Evolutionary conservation across 1,284 basidiomycete species (phyloP).

Genomic region (Rugosomyces carneus): DNA sequence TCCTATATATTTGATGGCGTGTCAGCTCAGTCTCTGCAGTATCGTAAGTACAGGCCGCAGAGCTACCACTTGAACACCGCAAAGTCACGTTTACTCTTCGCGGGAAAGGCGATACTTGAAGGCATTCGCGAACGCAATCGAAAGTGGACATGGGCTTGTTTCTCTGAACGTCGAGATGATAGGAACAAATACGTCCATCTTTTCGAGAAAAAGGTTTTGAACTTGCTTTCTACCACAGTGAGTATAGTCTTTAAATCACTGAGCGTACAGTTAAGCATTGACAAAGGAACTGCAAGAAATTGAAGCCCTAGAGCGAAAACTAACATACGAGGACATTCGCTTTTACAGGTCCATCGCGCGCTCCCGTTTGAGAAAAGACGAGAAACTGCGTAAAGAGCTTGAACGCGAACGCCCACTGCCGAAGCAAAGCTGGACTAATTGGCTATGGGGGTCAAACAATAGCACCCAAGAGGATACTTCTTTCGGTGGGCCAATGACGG

Average conservation of each 20-base stretch:
- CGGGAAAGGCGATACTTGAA: conserved; percentile 75
- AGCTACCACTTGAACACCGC: conserved; percentile 65
- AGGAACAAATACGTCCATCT: conserved; percentile 79
- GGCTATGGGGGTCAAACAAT: conserved; percentile 72
- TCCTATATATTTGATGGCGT: conserved; percentile 2
- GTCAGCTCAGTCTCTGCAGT: conserved; percentile 39
- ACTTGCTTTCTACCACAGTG: conserved; percentile 44
- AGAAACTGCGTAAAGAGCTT: conserved; percentile 59
- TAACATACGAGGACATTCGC: conserved; percentile 93
- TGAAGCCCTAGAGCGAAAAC: conserved; percentile 71
- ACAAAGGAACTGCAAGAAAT: conserved; percentile 60
- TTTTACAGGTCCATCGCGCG: conserved; percentile 97
- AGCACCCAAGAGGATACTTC: conserved; percentile 40
- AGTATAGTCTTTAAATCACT: conserved; percentile 12
- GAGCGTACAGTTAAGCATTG: conserved; percentile 5
- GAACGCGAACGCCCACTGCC: conserved; percentile 64
- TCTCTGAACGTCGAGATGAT: conserved; percentile 85
- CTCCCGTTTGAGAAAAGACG: conserved; percentile 84
- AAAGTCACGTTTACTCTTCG: conserved; percentile 77
- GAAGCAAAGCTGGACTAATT: conserved; percentile 68
- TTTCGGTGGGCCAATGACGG: conserved; percentile 74
- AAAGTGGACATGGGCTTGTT: conserved; percentile 93
- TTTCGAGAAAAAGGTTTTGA: conserved; percentile 75
- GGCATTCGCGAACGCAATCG: conserved; percentile 83
- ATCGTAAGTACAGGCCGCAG: conserved; percentile 73